Evolutionary conservation across 73 alveolate species (phyloP), one percentile per base, ranked within the genome.

Genomic region (Urostyla sp.): DNA sequence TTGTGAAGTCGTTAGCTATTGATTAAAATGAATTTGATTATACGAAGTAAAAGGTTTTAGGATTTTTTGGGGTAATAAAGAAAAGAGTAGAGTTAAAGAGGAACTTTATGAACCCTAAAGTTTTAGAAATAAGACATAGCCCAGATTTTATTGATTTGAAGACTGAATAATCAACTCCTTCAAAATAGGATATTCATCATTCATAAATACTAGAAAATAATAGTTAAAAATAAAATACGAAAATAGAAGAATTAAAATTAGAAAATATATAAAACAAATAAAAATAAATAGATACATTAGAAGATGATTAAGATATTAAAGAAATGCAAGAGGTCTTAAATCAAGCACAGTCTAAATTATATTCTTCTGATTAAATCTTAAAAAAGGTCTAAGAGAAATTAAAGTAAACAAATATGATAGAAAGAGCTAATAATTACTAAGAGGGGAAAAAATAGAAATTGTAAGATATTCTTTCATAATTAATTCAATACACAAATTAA

Each of bases 61-160:
- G n/a, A 2, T 58, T 58, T 23, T 52, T 55, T 15, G 75, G 75
- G 8, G 31, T 58, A 35, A 27, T 58, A 2, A 58, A 58, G 75
- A 18, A 58, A 34, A 58, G 37, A 32, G 37, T 58, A 55, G 37
- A 55, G 31, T 58, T 58, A 58, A 58, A 55, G 37, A 58, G 75
- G 30, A 58, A 58, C 21, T 58, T 58, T 58, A 58, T 58, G 37
- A 58, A 58, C 23, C 75, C 75, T 7, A 31, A 13, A 15, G 75
- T 58, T 2, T 6, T 58, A 27, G 37, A 58, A 32, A n/a, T 58
- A 10, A 58, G 37, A 31, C n/a, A n/a, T n/a, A n/a, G n/a, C n/a
- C n/a, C n/a, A n/a, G n/a, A n/a, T n/a, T n/a, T n/a, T n/a, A n/a
- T n/a, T n/a, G n/a, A n/a, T n/a, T n/a, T n/a, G n/a, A n/a, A n/a